phyloP scores from a whole-genome alignment of 208 protist species.

The Trypanosoma caninum region DNA sequence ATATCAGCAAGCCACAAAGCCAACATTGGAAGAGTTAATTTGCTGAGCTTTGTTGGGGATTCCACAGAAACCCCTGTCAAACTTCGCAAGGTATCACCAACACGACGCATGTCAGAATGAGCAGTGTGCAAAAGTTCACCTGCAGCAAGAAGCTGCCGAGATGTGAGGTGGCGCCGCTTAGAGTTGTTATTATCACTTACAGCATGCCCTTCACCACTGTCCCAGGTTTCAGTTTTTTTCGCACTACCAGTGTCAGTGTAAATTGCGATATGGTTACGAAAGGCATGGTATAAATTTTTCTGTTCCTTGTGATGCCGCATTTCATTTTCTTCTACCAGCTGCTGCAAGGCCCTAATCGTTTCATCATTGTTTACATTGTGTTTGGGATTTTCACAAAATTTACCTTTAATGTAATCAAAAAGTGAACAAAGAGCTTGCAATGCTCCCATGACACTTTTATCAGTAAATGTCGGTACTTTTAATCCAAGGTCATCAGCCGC shows the following conservation, averaged over 20 bases:
- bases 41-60: background rate
- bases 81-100: background rate
- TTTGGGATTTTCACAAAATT: constrained; percentile 9
- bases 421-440: constrained; percentile 37
- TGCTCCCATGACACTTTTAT: constrained; percentile 26
- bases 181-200: background rate
- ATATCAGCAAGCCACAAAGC: background rate
- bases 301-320: constrained; percentile 9
- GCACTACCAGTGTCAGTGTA: background rate
- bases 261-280: constrained; percentile 20
- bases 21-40: constrained; percentile 2
- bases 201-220: background rate
- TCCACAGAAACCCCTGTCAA: background rate
- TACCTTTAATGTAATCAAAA: constrained; percentile 21
- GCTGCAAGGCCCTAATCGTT: constrained; percentile 14
- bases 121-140: constrained; percentile 11
- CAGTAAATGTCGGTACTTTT: constrained; percentile 25
- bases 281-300: constrained; percentile 17
- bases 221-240: background rate
- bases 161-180: background rate
- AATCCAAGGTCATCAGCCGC: constrained; percentile 25
- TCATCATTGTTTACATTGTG: constrained; percentile 15
- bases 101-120: constrained; percentile 18
- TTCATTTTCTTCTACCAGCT: constrained; percentile 1
- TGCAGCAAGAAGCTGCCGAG: constrained; percentile 11